Percentiles rank a stretch among this genome's conserved stretches.
These are phyloP conservation scores for Aspergillus luchuensis DNA, from an alignment of 2,329 filamentous ascomycete genomes.

Conservation along the genomic window DNA sequence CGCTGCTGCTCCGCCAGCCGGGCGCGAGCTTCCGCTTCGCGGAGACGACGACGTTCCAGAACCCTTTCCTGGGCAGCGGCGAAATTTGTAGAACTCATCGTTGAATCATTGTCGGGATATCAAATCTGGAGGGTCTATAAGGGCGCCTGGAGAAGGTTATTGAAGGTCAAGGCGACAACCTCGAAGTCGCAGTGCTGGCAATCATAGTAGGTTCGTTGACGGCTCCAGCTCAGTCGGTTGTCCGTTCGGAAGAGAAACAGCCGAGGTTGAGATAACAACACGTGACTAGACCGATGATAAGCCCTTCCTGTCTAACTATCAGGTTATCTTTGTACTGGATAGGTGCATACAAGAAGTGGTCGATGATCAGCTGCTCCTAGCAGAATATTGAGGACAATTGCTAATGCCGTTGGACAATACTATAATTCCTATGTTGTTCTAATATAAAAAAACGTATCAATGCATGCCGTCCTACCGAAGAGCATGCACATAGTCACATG, in stretches of 20 bases:
- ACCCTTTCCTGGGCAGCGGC: slow-evolving; percentile 87
- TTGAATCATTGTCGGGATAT: slow-evolving; percentile 34
- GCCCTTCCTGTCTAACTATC: neutral
- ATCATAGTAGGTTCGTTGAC: neutral
- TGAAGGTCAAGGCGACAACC: neutral
- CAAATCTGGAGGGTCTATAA: neutral
- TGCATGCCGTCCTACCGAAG: neutral
- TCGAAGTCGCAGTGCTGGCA: neutral
- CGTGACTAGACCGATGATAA: slow-evolving; percentile 11
- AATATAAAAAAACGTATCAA: neutral
- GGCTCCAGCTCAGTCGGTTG: slow-evolving; percentile 17
- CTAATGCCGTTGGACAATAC: neutral
- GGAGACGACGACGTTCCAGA: slow-evolving; percentile 73
- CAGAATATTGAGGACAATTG: too few relatives aligned
- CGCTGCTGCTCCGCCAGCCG: slow-evolving; percentile 48
- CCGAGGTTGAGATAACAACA: slow-evolving; percentile 17
- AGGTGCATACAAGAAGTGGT: neutral
- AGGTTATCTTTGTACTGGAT: too few relatives aligned
- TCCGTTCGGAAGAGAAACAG: slow-evolving; percentile 15
- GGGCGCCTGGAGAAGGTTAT: neutral
- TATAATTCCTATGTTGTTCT: neutral
- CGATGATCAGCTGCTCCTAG: neutral
- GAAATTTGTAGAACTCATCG: slow-evolving; percentile 69
- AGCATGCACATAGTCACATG: neutral
- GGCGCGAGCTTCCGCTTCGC: slow-evolving; percentile 66